Percentiles rank a stretch among this genome's conserved stretches.
Evolutionary conservation across 768 basidiomycete species (phyloP).

Genomic region (Wakefieldia striispora): DNA sequence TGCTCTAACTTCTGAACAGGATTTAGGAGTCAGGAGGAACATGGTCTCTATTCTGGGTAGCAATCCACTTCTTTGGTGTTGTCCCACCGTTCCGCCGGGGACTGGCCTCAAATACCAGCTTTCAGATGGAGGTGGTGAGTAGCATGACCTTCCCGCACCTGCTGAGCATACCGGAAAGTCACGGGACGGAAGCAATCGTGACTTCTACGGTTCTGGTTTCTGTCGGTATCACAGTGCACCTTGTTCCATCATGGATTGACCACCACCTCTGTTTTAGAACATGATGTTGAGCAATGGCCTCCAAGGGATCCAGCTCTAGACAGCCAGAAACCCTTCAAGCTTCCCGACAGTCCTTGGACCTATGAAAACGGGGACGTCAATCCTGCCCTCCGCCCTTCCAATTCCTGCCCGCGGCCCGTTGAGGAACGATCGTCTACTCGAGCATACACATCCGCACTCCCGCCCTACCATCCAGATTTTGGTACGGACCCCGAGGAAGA

Average conservation of each 20-base stretch:
- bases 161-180: conserved; percentile 8
- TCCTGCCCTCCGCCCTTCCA: conserved; percentile 69
- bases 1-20: conserved; percentile 42
- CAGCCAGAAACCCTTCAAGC: conserved; percentile 40
- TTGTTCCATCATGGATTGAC: not conserved
- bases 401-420: conserved; percentile 36
- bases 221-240: conserved; percentile 6
- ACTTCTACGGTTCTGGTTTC: not conserved
- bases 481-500: conserved; percentile 33
- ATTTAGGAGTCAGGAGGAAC: conserved; percentile 75
- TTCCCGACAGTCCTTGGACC: conserved; percentile 77
- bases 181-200: conserved; percentile 3
- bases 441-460: conserved; percentile 48
- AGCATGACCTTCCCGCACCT: conserved; percentile 41
- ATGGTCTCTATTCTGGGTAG: conserved; percentile 73
- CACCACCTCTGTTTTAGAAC: conserved; percentile 29
- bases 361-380: conserved; percentile 78
- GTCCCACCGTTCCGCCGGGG: conserved; percentile 65
- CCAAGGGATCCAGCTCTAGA: conserved; percentile 57
- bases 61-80: conserved; percentile 81
- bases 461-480: conserved; percentile 80
- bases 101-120: conserved; percentile 78
- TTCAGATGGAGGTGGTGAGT: conserved; percentile 74
- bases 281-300: conserved; percentile 58
- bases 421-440: conserved; percentile 22